Percentiles rank a stretch among this genome's conserved stretches.
Conservation (phyloP, 1,284 basidiomycete genomes). For the Albatrellus sp. region DNA sequence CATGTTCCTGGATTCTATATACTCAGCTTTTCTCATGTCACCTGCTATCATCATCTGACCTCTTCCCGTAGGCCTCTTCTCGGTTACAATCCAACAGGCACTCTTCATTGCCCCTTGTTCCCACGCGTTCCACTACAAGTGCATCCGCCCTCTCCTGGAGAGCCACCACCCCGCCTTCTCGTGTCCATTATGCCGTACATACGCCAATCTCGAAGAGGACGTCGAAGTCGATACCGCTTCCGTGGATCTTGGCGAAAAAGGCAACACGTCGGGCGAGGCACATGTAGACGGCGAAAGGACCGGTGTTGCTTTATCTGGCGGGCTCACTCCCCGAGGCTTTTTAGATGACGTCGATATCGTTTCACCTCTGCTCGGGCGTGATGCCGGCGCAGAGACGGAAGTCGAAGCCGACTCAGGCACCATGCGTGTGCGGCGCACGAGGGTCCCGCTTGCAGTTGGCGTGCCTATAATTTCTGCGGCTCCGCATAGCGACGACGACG, state of each 20-base stretch:
- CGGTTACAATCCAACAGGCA: constrained; percentile 89
- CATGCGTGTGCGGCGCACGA: background rate
- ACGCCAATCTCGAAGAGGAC: constrained; percentile 92
- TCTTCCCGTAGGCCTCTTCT: constrained; percentile 59
- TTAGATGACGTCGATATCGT: constrained; percentile 18
- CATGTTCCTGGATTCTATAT: background rate
- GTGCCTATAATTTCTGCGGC: background rate
- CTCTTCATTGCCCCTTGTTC: constrained; percentile 96
- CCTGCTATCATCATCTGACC: background rate
- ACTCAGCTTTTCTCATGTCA: constrained; percentile 1
- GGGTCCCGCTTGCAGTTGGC: background rate
- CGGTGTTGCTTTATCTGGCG: background rate
- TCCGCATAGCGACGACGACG: constrained; percentile 13
- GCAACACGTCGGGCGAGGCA: constrained; percentile 10
- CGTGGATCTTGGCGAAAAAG: constrained; percentile 13
- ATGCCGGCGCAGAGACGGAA: constrained; percentile 41
- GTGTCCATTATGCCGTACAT: constrained; percentile 89
- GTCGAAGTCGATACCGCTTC: constrained; percentile 66
- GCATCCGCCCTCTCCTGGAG: constrained; percentile 84
- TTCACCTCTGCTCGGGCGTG: constrained; percentile 12
- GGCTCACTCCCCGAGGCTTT: constrained; percentile 8
- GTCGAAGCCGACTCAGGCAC: constrained; percentile 32
- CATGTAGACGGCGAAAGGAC: background rate
- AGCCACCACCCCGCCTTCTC: constrained; percentile 88
- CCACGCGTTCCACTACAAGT: constrained; percentile 98